phyloP scores from a whole-genome alignment of 2,329 filamentous ascomycete genomes.

The Exophiala lecanii-corni region DNA sequence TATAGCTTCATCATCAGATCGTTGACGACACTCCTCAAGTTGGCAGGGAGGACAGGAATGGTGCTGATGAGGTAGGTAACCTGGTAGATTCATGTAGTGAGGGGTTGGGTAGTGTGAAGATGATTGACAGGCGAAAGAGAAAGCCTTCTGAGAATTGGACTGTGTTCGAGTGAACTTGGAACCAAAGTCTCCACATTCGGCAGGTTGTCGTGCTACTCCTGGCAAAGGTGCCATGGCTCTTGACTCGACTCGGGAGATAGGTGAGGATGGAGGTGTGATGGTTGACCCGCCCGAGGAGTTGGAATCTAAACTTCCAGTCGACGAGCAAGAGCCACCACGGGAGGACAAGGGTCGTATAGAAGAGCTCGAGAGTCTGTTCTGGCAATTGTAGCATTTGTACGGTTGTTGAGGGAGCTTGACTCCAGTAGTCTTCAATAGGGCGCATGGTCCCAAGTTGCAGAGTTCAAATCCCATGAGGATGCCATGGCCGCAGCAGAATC shows the following conservation, averaged over 20 bases:
- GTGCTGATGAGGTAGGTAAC: constrained; percentile 25
- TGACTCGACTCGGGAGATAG: constrained; percentile 11
- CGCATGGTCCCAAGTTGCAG: constrained; percentile 23
- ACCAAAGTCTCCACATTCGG: constrained; percentile 17
- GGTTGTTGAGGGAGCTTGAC: constrained; percentile 26
- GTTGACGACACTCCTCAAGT: constrained; percentile 17
- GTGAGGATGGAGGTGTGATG: constrained; percentile 17
- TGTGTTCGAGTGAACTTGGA: constrained; percentile 13
- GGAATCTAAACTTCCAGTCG: constrained; percentile 22
- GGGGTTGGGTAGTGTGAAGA: constrained; percentile 19
- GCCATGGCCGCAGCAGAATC: constrained; percentile 27
- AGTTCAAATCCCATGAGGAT: constrained; percentile 25
- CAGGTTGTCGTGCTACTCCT: constrained; percentile 20
- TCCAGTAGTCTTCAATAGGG: constrained; percentile 23
- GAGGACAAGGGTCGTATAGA: constrained; percentile 14
- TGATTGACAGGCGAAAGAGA: constrained; percentile 25
- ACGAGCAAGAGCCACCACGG: constrained; percentile 17
- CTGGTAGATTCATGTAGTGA: constrained; percentile 24
- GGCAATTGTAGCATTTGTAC: constrained; percentile 27
- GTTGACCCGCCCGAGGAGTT: constrained; percentile 7
- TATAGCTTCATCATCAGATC: constrained; percentile 20
- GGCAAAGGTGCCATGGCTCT: constrained; percentile 20
- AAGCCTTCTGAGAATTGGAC: constrained; percentile 16
- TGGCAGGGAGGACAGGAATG: constrained; percentile 27
- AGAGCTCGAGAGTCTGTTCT: constrained; percentile 15